phyloP scores from a whole-genome alignment of 2,329 filamentous ascomycete genomes.

The Hyphodiscus sp. region DNA sequence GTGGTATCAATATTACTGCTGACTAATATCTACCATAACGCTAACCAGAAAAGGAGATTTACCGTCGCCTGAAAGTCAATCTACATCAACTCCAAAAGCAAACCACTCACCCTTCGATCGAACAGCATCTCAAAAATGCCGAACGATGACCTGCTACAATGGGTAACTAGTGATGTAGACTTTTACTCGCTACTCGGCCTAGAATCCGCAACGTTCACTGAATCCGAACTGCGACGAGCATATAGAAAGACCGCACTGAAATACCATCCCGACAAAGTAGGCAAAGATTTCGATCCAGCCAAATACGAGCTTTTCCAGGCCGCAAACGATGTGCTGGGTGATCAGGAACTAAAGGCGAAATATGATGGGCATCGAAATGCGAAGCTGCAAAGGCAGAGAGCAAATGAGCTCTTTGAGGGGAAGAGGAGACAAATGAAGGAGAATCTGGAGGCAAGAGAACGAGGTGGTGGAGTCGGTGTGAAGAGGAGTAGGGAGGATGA shows the following conservation, averaged over 20 bases:
- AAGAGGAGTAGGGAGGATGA: constrained; percentile 50
- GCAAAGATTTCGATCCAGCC: constrained; percentile 64
- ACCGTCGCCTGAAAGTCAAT: neutral
- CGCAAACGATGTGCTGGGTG: constrained; percentile 77
- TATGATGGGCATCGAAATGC: constrained; percentile 76
- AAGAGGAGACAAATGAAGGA: constrained; percentile 73
- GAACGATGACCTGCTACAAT: constrained; percentile 28
- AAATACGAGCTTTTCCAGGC: constrained; percentile 82
- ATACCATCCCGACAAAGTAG: constrained; percentile 89
- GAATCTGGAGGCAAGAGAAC: constrained; percentile 75
- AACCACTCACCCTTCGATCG: neutral
- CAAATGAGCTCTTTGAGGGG: constrained; percentile 67
- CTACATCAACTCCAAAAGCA: too few relatives aligned
- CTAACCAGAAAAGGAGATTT: neutral
- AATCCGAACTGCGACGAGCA: constrained; percentile 39
- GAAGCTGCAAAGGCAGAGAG: constrained; percentile 59
- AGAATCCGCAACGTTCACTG: constrained; percentile 19
- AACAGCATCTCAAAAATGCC: constrained; percentile 18
- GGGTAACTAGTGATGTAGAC: constrained; percentile 28
- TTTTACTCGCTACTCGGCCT: constrained; percentile 30
- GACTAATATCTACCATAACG: too few relatives aligned
- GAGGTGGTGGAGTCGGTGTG: constrained; percentile 45
- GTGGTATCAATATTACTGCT: too few relatives aligned
- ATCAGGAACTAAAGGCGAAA: constrained; percentile 61
- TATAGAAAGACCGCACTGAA: constrained; percentile 83